Evolutionary conservation across 805 yeast genomes (phyloP).

Genomic region (Lipomyces mesembrius): DNA sequence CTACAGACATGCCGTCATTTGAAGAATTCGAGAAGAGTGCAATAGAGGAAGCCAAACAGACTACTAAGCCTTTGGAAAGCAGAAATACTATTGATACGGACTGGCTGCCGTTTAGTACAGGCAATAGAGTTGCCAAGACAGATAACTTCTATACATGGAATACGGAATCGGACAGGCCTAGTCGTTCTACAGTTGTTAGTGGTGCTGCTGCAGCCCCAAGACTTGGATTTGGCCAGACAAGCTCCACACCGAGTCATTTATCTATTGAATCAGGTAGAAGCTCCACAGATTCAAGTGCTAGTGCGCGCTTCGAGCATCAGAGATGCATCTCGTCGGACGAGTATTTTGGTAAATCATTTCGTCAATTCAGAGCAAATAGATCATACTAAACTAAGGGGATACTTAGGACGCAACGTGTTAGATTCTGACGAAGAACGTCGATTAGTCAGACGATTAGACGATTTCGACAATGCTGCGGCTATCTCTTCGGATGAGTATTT

Average conservation of each 20-base stretch:
- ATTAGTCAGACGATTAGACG: conserved; percentile 43
- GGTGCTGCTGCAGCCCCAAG: conserved; percentile 48
- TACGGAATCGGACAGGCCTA: not conserved
- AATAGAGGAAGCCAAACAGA: conserved; percentile 67
- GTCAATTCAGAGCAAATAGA: not conserved
- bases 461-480: conserved; percentile 87
- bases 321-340: conserved; percentile 31
- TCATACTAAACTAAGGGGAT: not conserved
- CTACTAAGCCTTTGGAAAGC: not conserved
- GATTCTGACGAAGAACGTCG: conserved; percentile 8
- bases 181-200: not conserved
- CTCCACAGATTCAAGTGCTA: conserved; percentile 4
- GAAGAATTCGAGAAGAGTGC: conserved; percentile 79
- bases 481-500: conserved; percentile 94
- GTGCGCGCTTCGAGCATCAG: conserved; percentile 1
- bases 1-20: conserved; percentile 43
- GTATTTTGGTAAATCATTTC: conserved; percentile 19
- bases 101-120: not conserved
- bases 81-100: not conserved
- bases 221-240: conserved; percentile 87
- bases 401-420: not conserved
- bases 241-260: not conserved
- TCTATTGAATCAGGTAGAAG: not conserved
- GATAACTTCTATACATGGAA: not conserved
- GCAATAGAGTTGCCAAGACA: not conserved